Base-by-base conservation (phyloP, 345 rosid species). In the Durio zibethinus region DNA sequence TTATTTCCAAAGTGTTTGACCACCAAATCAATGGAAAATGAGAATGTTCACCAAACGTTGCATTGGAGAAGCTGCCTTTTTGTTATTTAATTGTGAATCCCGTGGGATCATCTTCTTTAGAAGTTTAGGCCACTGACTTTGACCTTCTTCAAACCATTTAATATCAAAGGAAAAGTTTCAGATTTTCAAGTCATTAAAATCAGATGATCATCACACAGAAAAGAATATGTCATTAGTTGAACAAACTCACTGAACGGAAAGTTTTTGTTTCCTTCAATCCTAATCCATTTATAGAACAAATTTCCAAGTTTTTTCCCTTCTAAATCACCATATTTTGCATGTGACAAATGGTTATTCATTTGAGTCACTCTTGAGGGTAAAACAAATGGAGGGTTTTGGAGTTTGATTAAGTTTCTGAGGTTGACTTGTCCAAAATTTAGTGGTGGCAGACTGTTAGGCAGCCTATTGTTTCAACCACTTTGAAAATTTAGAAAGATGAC, bases 401-500 rank as follows among this genome's bases (percentile, higher is more conserved):
- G 36, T 33, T 33, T n/a, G n/a, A n/a, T 61, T 29, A 61, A 61
- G 38, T 29, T 62, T 8, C 14, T 29, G n/a, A 62, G 14, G n/a
- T 35, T 63, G 25, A 63, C 67, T 62, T 62, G 6, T 6, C 1
- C 0, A 63, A 18, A 33, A 33, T 33, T 35, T 20, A 20, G 69
- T 64, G 69, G 69, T 21, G 47, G 48, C 70, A 65, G 15, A n/a
- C 42, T 38, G 48, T 23, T 65, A 38, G 70, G 70, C 70, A 65
- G 48, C 70, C 48, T 38, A 65, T 38, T 35, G 70, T 38, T 65
- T 65, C 48, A 65, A 65, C 48, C 48, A 65, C 69, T 64, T 64
- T 36, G 27, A 63, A 1, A 63, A 5, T 10, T 29, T 60, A 36
- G 47, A 64, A n/a, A 35, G 27, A 29, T 60, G 38, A 61, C 40